These are phyloP conservation scores for Pseudoneurospora amorphoporcata DNA, from an alignment of 495 filamentous ascomycete genomes.

Conservation along the genomic window DNA sequence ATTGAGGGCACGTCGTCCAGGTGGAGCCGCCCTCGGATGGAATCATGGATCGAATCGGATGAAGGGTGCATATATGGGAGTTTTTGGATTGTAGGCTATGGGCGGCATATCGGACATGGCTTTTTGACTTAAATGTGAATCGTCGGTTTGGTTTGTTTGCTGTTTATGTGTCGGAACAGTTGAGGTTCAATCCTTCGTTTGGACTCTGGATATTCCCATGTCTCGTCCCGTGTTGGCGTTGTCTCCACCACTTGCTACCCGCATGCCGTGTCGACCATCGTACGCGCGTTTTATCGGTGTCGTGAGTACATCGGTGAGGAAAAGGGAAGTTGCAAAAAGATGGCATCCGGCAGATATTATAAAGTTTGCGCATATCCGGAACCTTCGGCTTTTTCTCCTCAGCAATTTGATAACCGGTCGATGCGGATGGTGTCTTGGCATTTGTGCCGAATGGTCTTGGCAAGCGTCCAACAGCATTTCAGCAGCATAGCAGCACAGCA, in stretches of 20 bases:
- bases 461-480: neutral
- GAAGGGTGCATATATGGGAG: neutral
- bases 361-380: neutral
- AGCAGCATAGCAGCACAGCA: neutral
- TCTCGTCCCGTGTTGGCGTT: neutral
- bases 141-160: neutral
- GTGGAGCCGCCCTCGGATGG: neutral
- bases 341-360: neutral
- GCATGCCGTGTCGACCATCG: neutral
- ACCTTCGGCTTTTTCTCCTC: neutral
- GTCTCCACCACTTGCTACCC: neutral
- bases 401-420: neutral
- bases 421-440: neutral
- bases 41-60: neutral
- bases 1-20: neutral
- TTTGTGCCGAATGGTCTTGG: neutral
- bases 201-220: neutral
- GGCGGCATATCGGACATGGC: neutral
- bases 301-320: neutral
- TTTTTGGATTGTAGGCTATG: neutral
- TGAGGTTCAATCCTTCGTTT: neutral
- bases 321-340: neutral
- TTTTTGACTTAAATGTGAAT: neutral
- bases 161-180: neutral
- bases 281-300: neutral